Evolutionary conservation across 2,329 filamentous ascomycete species (phyloP).

Genomic region (Cladosporium sp.): DNA sequence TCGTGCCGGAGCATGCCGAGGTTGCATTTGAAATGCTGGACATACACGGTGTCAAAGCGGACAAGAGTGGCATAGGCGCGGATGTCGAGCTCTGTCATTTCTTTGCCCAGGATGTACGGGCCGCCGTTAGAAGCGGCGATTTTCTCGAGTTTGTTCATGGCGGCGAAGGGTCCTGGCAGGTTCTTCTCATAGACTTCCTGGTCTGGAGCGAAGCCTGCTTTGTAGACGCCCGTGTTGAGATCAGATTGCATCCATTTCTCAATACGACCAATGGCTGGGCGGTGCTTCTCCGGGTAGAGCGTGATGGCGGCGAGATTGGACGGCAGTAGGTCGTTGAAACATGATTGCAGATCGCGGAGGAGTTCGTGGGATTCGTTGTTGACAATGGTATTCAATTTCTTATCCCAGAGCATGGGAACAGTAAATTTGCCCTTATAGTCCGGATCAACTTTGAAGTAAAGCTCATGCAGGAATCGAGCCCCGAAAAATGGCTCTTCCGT

Average conservation of each 20-base stretch:
- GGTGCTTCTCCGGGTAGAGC: conserved; percentile 50
- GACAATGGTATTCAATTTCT: conserved; percentile 50
- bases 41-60: conserved; percentile 52
- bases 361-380: conserved; percentile 59
- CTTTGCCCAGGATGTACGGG: conserved; percentile 52
- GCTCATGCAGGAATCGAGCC: conserved; percentile 54
- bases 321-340: conserved; percentile 49
- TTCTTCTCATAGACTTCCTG: conserved; percentile 54
- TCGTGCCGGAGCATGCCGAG: conserved; percentile 53
- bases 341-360: conserved; percentile 53
- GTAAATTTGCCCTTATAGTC: conserved; percentile 58
- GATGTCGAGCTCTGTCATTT: conserved; percentile 57
- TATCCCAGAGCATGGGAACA: conserved; percentile 61
- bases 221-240: conserved; percentile 58
- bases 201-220: conserved; percentile 53
- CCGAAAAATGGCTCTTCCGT: conserved; percentile 57
- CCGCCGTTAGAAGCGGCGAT: conserved; percentile 44
- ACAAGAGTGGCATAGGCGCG: conserved; percentile 54
- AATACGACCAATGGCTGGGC: conserved; percentile 48
- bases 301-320: conserved; percentile 39
- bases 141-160: conserved; percentile 55
- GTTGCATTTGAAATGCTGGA: conserved; percentile 64
- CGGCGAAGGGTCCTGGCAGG: conserved; percentile 52
- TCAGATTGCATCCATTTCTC: conserved; percentile 51
- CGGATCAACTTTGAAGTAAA: conserved; percentile 59